Base-by-base conservation (phyloP, 2,329 filamentous ascomycete species). In the Achaetomium macrosporum region DNA sequence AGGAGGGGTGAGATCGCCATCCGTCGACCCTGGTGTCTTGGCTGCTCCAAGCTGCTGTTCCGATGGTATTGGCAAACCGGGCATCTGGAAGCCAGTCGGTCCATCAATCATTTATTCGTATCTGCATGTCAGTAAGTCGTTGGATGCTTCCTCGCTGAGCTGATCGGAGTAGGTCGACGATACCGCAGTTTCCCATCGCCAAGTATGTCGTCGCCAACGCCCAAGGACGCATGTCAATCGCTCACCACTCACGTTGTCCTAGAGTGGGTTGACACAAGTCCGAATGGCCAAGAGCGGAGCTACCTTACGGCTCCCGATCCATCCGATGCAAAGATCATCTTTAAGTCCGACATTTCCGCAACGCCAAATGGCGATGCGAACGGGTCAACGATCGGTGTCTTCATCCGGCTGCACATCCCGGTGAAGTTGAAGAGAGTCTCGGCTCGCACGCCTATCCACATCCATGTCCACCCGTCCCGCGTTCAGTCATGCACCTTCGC, bases 1-100 rank as follows among this genome's bases (percentile, higher is more conserved):
- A 45, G 48, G 39, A 44, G 41, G 48, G 44, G 48, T 16, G 42
- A 45, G 48, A 50, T 50, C 42, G 48, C 48, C 48, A 40, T 39
- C 40, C 48, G 48, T 20, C 20, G 48, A 50, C 33, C 41, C 48
- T 50, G 48, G 39, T 40, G 7, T 20, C 48, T 50, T 50, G 41
- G 25, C 25, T 25, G 25, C 25, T 25, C 25, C 4, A 4, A 25
- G 25, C 7, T 25, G 25, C 25, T 25, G 25, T 25, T 25, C 25
- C 25, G 25, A 25, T 25, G 25, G 25, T 25, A 7, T 4, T 25
- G 25, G 4, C 25, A 25, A 25, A 25, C 25, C 25, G 4, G 25
- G 4, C 7, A 25, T 25, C 25, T 4, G 7, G 25, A 4, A 25
- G 25, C 25, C 15, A 37, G 31, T 33, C 36, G 19, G 36, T 48